Percentiles rank a stretch among this genome's conserved stretches.
phyloP scores from a whole-genome alignment of 352 stramenopile genomes.

The Phytophthora megakarya region DNA sequence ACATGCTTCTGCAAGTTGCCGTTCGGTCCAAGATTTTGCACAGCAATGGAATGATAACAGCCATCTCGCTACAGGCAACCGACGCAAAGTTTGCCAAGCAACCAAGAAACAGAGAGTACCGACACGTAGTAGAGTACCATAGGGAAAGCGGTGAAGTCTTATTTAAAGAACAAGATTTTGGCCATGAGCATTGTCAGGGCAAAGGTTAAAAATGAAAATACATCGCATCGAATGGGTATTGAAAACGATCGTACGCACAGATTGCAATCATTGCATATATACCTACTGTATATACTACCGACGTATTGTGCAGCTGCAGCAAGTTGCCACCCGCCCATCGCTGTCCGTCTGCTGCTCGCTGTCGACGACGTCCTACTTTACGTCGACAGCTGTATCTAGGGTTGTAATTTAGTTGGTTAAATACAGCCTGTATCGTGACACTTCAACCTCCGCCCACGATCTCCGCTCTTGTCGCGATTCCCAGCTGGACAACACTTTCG shows the following conservation, averaged over 20 bases:
- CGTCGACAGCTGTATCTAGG: slow-evolving; percentile 3
- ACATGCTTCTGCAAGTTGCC: not conserved
- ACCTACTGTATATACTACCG: too few relatives aligned
- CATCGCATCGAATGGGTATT: not conserved
- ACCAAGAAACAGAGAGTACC: not conserved
- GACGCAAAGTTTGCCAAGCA: not conserved
- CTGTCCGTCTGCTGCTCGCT: not conserved
- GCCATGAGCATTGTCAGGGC: not conserved
- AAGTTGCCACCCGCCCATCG: not conserved
- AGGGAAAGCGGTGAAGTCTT: not conserved
- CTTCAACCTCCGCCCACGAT: slow-evolving; percentile 14
- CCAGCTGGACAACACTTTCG: slow-evolving; percentile 16
- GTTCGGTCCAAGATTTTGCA: not conserved
- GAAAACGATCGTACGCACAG: not conserved
- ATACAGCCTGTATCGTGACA: too few relatives aligned
- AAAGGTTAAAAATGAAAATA: not conserved
- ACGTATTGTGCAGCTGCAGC: slow-evolving; percentile 1
- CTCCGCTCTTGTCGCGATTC: slow-evolving; percentile 14
- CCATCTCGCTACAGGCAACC: not conserved
- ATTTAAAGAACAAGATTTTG: not conserved
- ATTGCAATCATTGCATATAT: too few relatives aligned
- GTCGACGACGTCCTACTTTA: slow-evolving; percentile 6
- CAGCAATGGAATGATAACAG: not conserved
- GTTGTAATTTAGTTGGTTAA: too few relatives aligned
- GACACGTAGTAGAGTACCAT: not conserved